Conservation (phyloP, 2,329 filamentous ascomycete genomes). For the Ascochyta viciae-villosae region DNA sequence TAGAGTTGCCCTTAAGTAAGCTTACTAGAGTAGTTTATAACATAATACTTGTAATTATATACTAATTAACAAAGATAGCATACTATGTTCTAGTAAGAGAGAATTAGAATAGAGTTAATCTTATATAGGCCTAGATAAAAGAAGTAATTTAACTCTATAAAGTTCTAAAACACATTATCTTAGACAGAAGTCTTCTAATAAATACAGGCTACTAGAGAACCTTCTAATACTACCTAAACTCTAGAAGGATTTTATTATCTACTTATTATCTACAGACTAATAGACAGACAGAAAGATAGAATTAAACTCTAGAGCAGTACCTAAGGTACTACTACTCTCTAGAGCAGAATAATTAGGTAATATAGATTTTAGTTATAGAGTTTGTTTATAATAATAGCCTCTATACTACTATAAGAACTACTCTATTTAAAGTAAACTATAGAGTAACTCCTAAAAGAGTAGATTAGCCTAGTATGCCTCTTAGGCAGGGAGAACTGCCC, state of each 20-base stretch:
- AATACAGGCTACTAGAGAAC: neutral
- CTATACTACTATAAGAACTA: neutral
- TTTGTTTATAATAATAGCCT: neutral
- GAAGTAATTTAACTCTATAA: neutral
- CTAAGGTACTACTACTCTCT: neutral
- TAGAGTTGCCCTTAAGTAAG: neutral
- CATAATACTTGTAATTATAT: neutral
- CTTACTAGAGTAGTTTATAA: neutral
- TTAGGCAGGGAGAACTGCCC: neutral
- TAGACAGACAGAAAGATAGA: neutral
- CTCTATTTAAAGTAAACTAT: neutral
- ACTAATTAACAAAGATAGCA: neutral
- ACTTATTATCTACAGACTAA: neutral
- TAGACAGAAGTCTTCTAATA: neutral
- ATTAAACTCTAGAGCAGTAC: neutral
- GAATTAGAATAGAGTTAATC: neutral
- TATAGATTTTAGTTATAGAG: neutral
- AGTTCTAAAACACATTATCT: neutral
- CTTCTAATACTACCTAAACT: neutral
- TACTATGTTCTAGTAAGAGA: neutral
- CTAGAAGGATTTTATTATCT: neutral
- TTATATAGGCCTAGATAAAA: neutral
- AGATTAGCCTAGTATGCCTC: neutral
- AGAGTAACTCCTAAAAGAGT: neutral
- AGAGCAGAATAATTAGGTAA: neutral